Evolutionary conservation across 169 alveolate species (phyloP).

Genomic region (Miamiensis avidus): DNA sequence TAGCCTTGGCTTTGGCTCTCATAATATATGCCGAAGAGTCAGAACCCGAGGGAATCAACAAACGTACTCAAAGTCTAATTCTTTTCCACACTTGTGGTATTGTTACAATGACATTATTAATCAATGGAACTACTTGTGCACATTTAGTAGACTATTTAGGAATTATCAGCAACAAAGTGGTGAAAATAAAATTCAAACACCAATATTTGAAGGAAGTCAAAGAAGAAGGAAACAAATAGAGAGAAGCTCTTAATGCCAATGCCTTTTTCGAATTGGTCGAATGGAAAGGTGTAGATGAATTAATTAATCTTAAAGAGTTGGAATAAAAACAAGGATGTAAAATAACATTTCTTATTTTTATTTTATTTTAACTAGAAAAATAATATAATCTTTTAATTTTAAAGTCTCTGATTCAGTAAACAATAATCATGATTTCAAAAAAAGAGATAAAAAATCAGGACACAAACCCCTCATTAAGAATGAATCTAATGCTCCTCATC

Average conservation of each 20-base stretch:
- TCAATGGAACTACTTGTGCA: slow-evolving; percentile 50
- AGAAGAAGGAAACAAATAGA: background rate
- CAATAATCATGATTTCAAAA: too few species aligned
- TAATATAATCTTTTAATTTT: too few species aligned
- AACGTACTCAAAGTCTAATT: slow-evolving; percentile 5
- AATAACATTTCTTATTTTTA: too few species aligned
- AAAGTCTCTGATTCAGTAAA: too few species aligned
- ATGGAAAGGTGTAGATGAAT: slow-evolving; percentile 22
- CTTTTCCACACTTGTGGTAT: slow-evolving; percentile 59
- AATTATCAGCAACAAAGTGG: background rate
- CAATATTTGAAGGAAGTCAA: slow-evolving; percentile 11
- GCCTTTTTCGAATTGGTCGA: slow-evolving; percentile 15
- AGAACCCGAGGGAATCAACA: slow-evolving; percentile 22
- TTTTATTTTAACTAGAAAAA: too few species aligned
- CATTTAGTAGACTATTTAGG: slow-evolving; percentile 17
- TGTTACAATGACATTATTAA: slow-evolving; percentile 51
- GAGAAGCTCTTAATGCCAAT: slow-evolving; percentile 12
- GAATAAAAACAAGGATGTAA: background rate
- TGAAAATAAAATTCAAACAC: slow-evolving; percentile 15
- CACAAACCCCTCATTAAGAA: too few species aligned
- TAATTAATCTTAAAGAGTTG: background rate
- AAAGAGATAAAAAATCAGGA: too few species aligned
- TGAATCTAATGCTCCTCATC: too few species aligned
- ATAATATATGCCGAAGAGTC: slow-evolving; percentile 43
- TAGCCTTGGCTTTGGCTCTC: slow-evolving; percentile 54